A percentile compares a stretch with the other conserved stretches of the same genome.
These are phyloP conservation scores for Cryphonectria carpinicola DNA, from an alignment of 2,329 filamentous ascomycete species.

Conservation along the genomic window DNA sequence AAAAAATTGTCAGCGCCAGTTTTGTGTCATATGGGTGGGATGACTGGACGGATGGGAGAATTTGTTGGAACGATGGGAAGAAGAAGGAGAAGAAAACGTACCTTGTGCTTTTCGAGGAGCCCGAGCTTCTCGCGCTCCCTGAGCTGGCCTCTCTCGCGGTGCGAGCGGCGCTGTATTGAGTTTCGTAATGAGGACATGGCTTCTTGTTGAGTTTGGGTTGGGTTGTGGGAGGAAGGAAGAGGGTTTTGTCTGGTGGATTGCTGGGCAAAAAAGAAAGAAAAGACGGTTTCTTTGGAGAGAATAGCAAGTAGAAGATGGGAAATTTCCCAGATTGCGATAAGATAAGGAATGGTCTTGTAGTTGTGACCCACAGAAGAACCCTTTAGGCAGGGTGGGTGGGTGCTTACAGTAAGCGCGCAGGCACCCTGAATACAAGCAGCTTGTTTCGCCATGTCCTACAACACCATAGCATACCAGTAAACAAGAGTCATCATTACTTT, in stretches of 20 bases:
- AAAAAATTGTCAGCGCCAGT: background rate
- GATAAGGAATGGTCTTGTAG: constrained; percentile 1
- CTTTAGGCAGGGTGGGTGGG: background rate
- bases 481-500: no score
- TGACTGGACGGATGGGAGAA: background rate
- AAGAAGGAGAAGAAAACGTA: constrained; percentile 37
- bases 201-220: background rate
- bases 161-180: constrained; percentile 77
- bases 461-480: no score
- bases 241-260: background rate
- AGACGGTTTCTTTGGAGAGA: background rate
- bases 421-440: background rate
- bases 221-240: background rate
- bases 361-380: background rate
- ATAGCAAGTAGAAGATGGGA: background rate
- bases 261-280: background rate
- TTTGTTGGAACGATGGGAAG: background rate
- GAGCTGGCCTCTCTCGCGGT: constrained; percentile 89
- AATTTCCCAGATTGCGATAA: constrained; percentile 18
- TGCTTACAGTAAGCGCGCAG: background rate
- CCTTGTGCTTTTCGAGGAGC: constrained; percentile 94
- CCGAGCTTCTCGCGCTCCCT: constrained; percentile 83
- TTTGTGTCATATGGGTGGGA: background rate
- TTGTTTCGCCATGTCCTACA: no score
- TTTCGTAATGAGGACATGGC: constrained; percentile 64